Evolutionary conservation across 2,329 filamentous ascomycete species (phyloP).

Genomic region (Hymenoscyphus repandus): DNA sequence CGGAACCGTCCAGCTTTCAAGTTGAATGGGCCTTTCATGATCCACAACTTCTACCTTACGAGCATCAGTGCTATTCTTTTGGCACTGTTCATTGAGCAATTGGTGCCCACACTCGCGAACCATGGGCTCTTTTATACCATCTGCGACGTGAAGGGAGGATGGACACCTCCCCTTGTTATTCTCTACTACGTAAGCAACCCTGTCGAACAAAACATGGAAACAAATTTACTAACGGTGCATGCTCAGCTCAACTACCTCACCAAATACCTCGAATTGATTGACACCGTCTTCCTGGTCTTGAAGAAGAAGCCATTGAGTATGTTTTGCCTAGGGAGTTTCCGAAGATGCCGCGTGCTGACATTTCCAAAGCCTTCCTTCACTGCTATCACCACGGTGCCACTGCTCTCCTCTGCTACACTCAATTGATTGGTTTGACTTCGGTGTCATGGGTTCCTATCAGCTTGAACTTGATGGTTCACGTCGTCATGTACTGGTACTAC

Average conservation of each 20-base stretch:
- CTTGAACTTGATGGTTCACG: conserved; percentile 89
- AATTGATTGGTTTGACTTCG: conserved; percentile 85
- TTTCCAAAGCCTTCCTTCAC: conserved; percentile 75
- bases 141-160: conserved; percentile 75
- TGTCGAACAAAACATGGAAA: not conserved
- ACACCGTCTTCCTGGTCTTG: conserved; percentile 94
- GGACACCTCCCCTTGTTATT: conserved; percentile 88
- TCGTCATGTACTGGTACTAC: conserved; percentile 99
- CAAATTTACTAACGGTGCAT: not conserved
- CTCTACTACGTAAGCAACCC: conserved; percentile 80
- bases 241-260: conserved; percentile 90
- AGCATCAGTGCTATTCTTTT: conserved; percentile 75
- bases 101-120: conserved; percentile 75
- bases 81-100: conserved; percentile 83
- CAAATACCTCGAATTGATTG: conserved; percentile 93
- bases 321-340: conserved; percentile 21
- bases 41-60: conserved; percentile 95
- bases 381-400: conserved; percentile 98
- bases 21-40: conserved; percentile 83
- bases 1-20: conserved; percentile 78
- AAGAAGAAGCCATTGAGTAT: conserved; percentile 98
- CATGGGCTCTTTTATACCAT: conserved; percentile 86
- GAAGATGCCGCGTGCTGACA: conserved; percentile 30
- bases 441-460: conserved; percentile 94
- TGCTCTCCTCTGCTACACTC: conserved; percentile 94